Percentiles rank a stretch among this genome's conserved stretches.
phyloP scores from a whole-genome alignment of 2,329 filamentous ascomycete species.

The Fusarium protoensiforme region DNA sequence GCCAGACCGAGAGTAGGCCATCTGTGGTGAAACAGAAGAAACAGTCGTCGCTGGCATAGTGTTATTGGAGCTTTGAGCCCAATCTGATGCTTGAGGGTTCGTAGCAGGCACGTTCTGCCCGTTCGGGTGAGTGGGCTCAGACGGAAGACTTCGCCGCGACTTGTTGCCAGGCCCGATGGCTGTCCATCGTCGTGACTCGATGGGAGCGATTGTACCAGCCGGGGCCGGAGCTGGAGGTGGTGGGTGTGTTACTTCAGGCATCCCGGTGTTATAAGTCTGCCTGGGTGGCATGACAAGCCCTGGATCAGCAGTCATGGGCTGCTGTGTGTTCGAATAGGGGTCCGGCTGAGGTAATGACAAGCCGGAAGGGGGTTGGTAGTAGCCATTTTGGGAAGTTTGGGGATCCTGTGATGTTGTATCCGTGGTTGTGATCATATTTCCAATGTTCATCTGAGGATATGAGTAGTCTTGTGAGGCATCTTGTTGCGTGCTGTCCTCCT shows the following conservation, averaged over 20 bases:
- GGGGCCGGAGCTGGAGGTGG: conserved; percentile 19
- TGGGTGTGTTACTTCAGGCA: conserved; percentile 24
- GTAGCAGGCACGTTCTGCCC: conserved; percentile 1
- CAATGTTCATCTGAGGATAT: conserved; percentile 45
- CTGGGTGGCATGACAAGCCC: conserved; percentile 29
- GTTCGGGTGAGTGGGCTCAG: conserved; percentile 14
- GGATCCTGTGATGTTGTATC: conserved; percentile 34
- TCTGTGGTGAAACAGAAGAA: conserved; percentile 28
- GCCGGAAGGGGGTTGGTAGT: conserved; percentile 45
- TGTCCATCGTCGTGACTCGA: conserved; percentile 26
- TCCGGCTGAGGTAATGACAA: conserved; percentile 42
- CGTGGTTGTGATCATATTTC: conserved; percentile 41
- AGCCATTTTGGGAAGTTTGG: conserved; percentile 32
- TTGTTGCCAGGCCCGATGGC: conserved; percentile 3
- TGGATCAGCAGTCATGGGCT: conserved; percentile 2
- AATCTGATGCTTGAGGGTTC: conserved; percentile 28
- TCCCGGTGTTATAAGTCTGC: conserved; percentile 16
- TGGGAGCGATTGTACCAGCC: conserved; percentile 17
- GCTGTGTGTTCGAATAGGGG: conserved; percentile 26
- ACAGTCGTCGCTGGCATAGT: conserved; percentile 3
- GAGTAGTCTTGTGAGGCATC: conserved; percentile 34
- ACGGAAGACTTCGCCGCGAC: conserved; percentile 31
- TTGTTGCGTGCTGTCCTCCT: conserved; percentile 22
- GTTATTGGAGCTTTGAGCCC: conserved; percentile 15
- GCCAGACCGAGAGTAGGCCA: conserved; percentile 11